A percentile compares a stretch with the other conserved stretches of the same genome.
phyloP scores from a whole-genome alignment of 225 moss, liverwort and hornwort genomes.

The Takakia lepidozioides region DNA sequence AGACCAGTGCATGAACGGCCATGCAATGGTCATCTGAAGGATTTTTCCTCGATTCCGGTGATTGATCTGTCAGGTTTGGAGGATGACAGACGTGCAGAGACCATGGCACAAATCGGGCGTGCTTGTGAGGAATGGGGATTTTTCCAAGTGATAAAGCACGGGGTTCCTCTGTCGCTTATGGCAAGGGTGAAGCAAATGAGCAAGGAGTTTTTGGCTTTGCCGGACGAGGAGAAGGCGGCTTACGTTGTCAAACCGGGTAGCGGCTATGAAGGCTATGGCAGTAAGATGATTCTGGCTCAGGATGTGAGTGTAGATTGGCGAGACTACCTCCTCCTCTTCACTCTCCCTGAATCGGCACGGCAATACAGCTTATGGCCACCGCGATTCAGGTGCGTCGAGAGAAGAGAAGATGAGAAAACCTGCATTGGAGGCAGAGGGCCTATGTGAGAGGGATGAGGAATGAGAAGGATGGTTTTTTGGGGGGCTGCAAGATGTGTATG shows the following conservation, averaged over 20 bases:
- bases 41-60: slow-evolving; percentile 3
- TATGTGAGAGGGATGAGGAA: too few relatives aligned
- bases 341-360: neutral
- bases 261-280: slow-evolving; percentile 5
- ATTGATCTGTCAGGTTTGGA: slow-evolving; percentile 1
- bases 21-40: too few relatives aligned
- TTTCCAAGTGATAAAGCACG: slow-evolving; percentile 4
- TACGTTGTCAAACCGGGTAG: neutral
- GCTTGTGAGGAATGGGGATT: too few relatives aligned
- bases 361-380: neutral
- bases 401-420: too few relatives aligned
- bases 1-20: too few relatives aligned
- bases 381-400: too few relatives aligned
- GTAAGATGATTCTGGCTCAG: neutral
- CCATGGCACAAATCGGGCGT: too few relatives aligned
- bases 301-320: slow-evolving; percentile 4
- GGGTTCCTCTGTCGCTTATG: neutral
- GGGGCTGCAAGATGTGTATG: too few relatives aligned
- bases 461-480: too few relatives aligned
- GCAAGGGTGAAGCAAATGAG: neutral
- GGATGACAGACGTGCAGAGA: slow-evolving; percentile 2
- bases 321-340: slow-evolving; percentile 2
- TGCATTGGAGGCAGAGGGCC: too few relatives aligned
- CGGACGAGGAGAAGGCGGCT: slow-evolving; percentile 1
- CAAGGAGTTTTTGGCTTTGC: neutral